These are phyloP conservation scores for Wolfiporia cocos DNA, from an alignment of 1,284 basidiomycete genomes.

Conservation along the genomic window DNA sequence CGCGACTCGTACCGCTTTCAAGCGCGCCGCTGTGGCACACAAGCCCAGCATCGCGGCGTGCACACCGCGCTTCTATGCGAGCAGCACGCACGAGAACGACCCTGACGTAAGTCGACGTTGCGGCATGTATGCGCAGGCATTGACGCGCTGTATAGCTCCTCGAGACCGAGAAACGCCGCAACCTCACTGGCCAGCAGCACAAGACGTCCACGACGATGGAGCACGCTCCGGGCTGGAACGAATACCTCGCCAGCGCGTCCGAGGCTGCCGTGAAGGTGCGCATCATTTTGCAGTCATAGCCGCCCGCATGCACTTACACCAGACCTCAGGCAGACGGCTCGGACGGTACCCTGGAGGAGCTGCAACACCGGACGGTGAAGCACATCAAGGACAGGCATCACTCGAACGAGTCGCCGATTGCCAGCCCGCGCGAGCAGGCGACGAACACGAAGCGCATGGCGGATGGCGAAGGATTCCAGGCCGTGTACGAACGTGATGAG, in stretches of 20 bases:
- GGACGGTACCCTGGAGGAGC: conserved; percentile 19
- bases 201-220: conserved; percentile 45
- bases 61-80: conserved; percentile 2
- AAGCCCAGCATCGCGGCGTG: neutral
- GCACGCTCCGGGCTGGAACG: conserved; percentile 72
- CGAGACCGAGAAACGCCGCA: conserved; percentile 7
- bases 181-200: conserved; percentile 31
- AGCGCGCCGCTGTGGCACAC: conserved; percentile 1
- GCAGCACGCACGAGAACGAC: conserved; percentile 1
- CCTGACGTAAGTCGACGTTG: neutral
- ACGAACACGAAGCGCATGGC: conserved; percentile 12
- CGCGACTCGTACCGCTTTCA: conserved; percentile 2
- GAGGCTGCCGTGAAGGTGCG: conserved; percentile 67
- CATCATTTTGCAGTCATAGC: no score
- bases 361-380: conserved; percentile 34
- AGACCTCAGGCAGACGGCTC: conserved; percentile 34
- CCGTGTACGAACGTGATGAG: conserved; percentile 35
- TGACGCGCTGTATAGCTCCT: neutral
- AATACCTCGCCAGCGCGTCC: conserved; percentile 57
- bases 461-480: conserved; percentile 18
- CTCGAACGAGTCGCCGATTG: conserved; percentile 19
- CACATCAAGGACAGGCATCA: conserved; percentile 31
- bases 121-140: no score
- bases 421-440: conserved; percentile 13
- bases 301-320: no score